Percentiles rank a stretch among this genome's conserved stretches.
Evolutionary conservation across 805 yeast genomes (phyloP).

Genomic region (Yamadazyma ubonensis): DNA sequence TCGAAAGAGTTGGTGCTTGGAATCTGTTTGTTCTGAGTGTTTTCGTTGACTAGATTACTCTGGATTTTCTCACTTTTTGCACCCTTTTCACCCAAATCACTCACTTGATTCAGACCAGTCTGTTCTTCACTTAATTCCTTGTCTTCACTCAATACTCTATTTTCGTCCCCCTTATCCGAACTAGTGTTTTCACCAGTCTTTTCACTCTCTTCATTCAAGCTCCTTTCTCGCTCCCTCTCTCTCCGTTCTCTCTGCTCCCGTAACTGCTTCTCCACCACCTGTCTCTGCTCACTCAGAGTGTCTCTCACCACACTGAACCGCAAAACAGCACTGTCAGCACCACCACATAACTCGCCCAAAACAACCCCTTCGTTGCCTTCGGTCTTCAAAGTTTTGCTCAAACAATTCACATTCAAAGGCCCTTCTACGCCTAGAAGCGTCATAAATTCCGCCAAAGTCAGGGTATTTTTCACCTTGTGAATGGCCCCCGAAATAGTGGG

Average conservation of each 20-base stretch:
- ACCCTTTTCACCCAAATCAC: too few species aligned
- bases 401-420: background rate
- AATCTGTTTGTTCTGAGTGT: too few species aligned
- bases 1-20: too few species aligned
- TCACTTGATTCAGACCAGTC: too few species aligned
- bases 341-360: conserved; percentile 19
- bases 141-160: background rate
- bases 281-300: conserved; percentile 23
- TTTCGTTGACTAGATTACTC: too few species aligned
- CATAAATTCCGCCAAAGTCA: conserved; percentile 4
- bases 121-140: too few species aligned
- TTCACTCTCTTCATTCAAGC: background rate
- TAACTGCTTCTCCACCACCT: conserved; percentile 20
- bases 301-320: conserved; percentile 21
- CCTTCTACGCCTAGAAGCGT: background rate
- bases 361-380: background rate
- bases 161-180: too few species aligned
- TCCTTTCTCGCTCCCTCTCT: conserved; percentile 9
- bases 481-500: conserved; percentile 7
- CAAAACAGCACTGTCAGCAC: conserved; percentile 23
- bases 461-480: conserved; percentile 8
- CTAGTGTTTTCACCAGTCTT: too few species aligned
- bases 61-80: too few species aligned
- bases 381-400: conserved; percentile 4
- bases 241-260: conserved; percentile 14